Percentiles rank a stretch among this genome's conserved stretches.
Evolutionary conservation across 139 green algal genomes (phyloP).

Genomic region (Picochlorum sp.): DNA sequence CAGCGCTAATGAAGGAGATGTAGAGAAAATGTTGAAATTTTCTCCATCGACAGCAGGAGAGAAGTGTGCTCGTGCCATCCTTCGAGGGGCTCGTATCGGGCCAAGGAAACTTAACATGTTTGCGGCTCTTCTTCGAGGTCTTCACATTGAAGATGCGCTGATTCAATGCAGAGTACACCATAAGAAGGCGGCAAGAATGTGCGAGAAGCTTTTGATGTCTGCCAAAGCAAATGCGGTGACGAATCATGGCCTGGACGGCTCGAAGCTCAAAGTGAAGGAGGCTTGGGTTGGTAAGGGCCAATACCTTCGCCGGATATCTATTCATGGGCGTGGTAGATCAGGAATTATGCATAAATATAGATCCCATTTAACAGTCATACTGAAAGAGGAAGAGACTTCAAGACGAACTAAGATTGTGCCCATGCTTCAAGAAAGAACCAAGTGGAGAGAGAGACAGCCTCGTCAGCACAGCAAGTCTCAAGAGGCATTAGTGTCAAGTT

Average conservation of each 20-base stretch:
- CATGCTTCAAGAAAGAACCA: constrained; percentile 18
- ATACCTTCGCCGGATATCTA: constrained; percentile 24
- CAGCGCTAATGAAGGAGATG: background rate
- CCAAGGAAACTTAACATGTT: constrained; percentile 28
- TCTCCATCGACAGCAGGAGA: background rate
- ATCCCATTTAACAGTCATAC: constrained; percentile 34
- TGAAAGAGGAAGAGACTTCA: constrained; percentile 8
- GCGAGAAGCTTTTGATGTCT: constrained; percentile 18
- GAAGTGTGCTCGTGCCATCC: background rate
- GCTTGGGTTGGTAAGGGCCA: constrained; percentile 30
- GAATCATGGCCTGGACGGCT: constrained; percentile 20
- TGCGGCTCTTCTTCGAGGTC: constrained; percentile 13
- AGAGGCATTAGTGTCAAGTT: too few species aligned
- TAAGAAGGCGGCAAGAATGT: constrained; percentile 19
- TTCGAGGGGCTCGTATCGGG: constrained; percentile 9
- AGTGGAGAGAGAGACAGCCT: constrained; percentile 1
- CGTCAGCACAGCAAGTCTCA: too few species aligned
- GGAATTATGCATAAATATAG: constrained; percentile 21
- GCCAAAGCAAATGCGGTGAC: constrained; percentile 28
- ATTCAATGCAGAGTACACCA: constrained; percentile 15
- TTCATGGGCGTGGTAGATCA: constrained; percentile 26
- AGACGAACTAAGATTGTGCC: constrained; percentile 6
- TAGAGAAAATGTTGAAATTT: background rate
- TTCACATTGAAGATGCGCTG: constrained; percentile 17
- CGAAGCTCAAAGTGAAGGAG: constrained; percentile 15